Base-by-base conservation (phyloP, 371 early-diverging fungal species). In the Mortierella sp. region DNA sequence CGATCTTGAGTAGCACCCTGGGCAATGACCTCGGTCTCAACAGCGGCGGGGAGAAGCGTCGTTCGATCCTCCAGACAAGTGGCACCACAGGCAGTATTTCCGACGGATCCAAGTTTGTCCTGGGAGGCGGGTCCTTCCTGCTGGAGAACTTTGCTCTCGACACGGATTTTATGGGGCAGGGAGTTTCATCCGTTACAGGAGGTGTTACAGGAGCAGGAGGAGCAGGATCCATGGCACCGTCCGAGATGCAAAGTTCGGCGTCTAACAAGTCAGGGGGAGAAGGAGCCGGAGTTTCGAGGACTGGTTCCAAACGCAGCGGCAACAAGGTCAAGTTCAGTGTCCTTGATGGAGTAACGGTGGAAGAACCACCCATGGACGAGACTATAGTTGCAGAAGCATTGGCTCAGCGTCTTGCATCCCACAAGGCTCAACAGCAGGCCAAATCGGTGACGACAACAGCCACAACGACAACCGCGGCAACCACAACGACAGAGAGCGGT, bases 241-340 rank as follows among this genome's bases (percentile, higher is more conserved):
- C 68, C 44, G 68, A 68, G 68, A 19, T 68, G 68, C 50, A 74
- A 13, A 70, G 71, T 16, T 54, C 79, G 5, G 24, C 38, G 9
- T 65, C 78, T 50, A 63, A 47, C 48, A 63, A 60, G 31, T 73
- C 74, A n/a, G 73, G 68, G n/a, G 58, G 48, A 19, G 63, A 19
- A 63, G 63, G 63, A 28, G 44, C 48, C 24, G 52, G 52, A 21
- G 44, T 80, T 34, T 77, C 77, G 7, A 76, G 81, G 70, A 60
- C 24, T 24, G 60, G 58, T 2, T 81, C 81, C n/a, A 81, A 73
- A 42, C 74, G 82, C 14, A 50, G 50, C 55, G 63, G 52, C 11
- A 82, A 63, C 72, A 82, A 78, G 75, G 82, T 82, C 75, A 78
- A 73, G 14, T 78, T 82, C 50, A 74, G 55, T 34, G 44, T 79